phyloP scores from a whole-genome alignment of 345 rosid genomes.

The Cardiospermum halicacabum region DNA sequence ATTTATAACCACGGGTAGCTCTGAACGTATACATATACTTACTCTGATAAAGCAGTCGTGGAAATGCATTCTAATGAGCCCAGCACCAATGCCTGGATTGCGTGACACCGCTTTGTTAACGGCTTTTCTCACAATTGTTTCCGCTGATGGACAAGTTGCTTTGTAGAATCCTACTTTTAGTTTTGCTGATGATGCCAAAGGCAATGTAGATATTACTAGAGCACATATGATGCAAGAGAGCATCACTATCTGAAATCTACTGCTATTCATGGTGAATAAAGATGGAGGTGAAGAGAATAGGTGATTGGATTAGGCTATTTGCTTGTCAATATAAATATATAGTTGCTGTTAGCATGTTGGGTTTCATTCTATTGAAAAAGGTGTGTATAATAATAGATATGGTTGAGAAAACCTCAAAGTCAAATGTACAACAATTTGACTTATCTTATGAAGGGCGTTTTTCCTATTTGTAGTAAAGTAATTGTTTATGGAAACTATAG shows the following conservation, averaged over 20 bases:
- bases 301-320: not conserved
- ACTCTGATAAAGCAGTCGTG: constrained; percentile 39
- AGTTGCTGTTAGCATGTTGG: no score
- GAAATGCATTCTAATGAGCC: constrained; percentile 33
- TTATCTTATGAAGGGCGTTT: no score
- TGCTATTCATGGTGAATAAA: not conserved
- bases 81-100: constrained; percentile 26
- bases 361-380: no score
- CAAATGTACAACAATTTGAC: no score
- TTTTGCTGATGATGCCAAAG: constrained; percentile 11
- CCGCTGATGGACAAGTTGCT: constrained; percentile 21
- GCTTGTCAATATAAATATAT: no score
- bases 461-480: no score
- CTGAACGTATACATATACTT: not conserved
- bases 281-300: not conserved
- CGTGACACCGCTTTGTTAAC: constrained; percentile 18
- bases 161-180: constrained; percentile 25
- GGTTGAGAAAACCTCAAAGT: no score
- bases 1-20: no score
- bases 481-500: no score
- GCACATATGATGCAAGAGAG: not conserved
- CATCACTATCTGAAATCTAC: not conserved
- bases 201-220: not conserved
- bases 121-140: constrained; percentile 21
- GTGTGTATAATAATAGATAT: no score